Evolutionary conservation across 140 eudicot genomes (phyloP).

Genomic region (Erigeron philadelphicus): DNA sequence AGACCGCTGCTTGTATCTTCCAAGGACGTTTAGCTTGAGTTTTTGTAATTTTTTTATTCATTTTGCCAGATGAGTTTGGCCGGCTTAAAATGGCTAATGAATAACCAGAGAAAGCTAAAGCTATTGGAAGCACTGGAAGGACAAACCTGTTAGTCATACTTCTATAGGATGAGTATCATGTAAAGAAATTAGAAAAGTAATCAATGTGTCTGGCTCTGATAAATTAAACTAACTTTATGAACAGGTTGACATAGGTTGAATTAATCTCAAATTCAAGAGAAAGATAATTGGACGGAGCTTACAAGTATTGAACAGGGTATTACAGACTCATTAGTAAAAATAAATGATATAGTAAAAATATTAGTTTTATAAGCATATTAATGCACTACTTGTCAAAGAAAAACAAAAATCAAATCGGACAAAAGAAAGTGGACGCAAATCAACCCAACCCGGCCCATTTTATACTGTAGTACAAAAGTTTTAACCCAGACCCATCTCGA

Average conservation of each 20-base stretch:
- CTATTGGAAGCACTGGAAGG: constrained; percentile 91
- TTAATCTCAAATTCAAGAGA: not conserved
- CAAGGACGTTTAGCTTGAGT: constrained; percentile 30
- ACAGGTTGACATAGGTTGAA: not conserved
- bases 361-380: too few relatives aligned
- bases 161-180: constrained; percentile 26
- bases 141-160: constrained; percentile 69
- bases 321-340: not conserved
- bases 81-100: constrained; percentile 46
- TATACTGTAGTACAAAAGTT: too few relatives aligned
- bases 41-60: constrained; percentile 29
- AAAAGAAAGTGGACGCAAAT: too few relatives aligned
- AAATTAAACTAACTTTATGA: not conserved
- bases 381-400: too few relatives aligned
- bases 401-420: too few relatives aligned
- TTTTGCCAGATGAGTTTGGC: constrained; percentile 26
- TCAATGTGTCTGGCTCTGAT: not conserved
- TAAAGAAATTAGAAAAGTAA: not conserved
- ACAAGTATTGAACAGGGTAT: not conserved
- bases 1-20: constrained; percentile 39
- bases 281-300: not conserved
- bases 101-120: constrained; percentile 75
- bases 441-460: too few relatives aligned
- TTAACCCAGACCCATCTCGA: too few relatives aligned
- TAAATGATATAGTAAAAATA: too few relatives aligned